A percentile compares a stretch with the other conserved stretches of the same genome.
Evolutionary conservation across 768 basidiomycete species (phyloP).

Genomic region (Kockovaella imperatae): DNA sequence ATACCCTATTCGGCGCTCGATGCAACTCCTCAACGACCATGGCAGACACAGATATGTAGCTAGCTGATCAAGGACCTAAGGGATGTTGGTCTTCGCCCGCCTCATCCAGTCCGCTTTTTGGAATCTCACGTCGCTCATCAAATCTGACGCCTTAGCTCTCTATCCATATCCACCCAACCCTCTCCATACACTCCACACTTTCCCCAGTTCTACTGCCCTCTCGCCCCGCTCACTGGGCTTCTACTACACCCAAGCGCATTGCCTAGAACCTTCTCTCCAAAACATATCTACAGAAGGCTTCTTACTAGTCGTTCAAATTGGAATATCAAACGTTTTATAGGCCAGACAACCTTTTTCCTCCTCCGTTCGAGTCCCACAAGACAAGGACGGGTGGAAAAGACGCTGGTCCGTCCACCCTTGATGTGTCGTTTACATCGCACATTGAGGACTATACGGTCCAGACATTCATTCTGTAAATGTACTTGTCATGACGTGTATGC

Average conservation of each 20-base stretch:
- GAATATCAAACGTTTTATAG: not conserved
- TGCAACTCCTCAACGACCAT: too few species aligned
- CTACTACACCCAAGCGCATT: constrained; percentile 4
- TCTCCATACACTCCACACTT: not conserved
- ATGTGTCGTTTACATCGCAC: not conserved
- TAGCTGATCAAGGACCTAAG: too few species aligned
- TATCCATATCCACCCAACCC: not conserved
- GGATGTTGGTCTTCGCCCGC: too few species aligned
- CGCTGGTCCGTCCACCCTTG: constrained; percentile 3
- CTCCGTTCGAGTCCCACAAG: not conserved
- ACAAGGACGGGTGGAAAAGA: not conserved
- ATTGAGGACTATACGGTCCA: constrained; percentile 2
- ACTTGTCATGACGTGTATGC: too few species aligned
- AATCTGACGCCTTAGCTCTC: not conserved
- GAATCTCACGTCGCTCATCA: not conserved
- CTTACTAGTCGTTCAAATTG: constrained; percentile 4
- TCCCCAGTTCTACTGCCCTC: not conserved
- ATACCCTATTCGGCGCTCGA: too few species aligned
- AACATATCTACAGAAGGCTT: not conserved
- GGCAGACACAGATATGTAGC: too few species aligned
- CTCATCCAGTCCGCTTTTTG: not conserved
- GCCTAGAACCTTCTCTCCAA: constrained; percentile 1
- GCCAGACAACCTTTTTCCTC: constrained; percentile 1
- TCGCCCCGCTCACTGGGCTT: too few species aligned
- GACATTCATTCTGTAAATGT: too few species aligned